A percentile compares a stretch with the other conserved stretches of the same genome.
Evolutionary conservation across 2,329 filamentous ascomycete genomes (phyloP).

Genomic region (Amphichorda felina): DNA sequence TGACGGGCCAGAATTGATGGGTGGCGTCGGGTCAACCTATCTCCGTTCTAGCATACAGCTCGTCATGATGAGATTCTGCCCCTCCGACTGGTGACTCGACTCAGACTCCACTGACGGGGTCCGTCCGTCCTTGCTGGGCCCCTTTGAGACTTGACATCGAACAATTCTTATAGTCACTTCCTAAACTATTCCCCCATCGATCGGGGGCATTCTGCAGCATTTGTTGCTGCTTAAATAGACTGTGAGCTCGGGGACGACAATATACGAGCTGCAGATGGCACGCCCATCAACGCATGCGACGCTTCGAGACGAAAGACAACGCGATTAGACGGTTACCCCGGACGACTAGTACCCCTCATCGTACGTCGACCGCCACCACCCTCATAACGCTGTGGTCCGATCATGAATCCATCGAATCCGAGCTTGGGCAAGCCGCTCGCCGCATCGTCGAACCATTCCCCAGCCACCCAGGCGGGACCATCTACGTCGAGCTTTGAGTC

Average conservation of each 20-base stretch:
- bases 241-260: too few relatives aligned
- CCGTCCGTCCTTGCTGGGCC: constrained; percentile 14
- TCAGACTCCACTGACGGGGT: constrained; percentile 13
- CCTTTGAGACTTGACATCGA: constrained; percentile 7
- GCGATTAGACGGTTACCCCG: not conserved
- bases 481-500: constrained; percentile 36
- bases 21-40: not conserved
- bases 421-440: constrained; percentile 39
- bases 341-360: not conserved
- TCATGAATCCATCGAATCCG: constrained; percentile 21
- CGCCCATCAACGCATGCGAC: too few relatives aligned
- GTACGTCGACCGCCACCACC: not conserved
- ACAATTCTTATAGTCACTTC: not conserved
- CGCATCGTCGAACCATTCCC: constrained; percentile 25
- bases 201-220: too few relatives aligned
- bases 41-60: not conserved
- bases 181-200: not conserved
- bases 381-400: constrained; percentile 4
- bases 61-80: constrained; percentile 3
- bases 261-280: too few relatives aligned
- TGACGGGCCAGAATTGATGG: too few relatives aligned
- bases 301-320: too few relatives aligned
- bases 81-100: constrained; percentile 5
- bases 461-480: constrained; percentile 27
- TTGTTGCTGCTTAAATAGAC: too few relatives aligned